Evolutionary conservation across 805 yeast species (phyloP).

Genomic region (Cyberlindnera bimundalis): DNA sequence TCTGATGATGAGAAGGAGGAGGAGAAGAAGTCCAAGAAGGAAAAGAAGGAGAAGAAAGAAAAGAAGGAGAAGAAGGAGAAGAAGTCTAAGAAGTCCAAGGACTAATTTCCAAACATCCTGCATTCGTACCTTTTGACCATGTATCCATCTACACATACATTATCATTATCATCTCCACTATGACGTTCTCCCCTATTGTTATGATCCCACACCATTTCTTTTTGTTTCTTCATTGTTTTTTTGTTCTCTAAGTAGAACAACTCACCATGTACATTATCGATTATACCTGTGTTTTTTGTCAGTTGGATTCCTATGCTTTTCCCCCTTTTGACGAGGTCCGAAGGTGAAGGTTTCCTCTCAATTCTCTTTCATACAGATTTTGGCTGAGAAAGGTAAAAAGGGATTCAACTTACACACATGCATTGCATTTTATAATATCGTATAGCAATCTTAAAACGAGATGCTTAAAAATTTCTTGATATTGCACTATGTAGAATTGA

Average conservation of each 20-base stretch:
- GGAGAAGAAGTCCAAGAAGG: constrained; percentile 29
- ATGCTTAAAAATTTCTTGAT: background rate
- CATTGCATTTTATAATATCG: constrained; percentile 14
- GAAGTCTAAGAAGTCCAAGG: constrained; percentile 21
- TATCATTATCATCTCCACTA: background rate
- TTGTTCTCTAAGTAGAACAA: background rate
- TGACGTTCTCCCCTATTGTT: constrained; percentile 4
- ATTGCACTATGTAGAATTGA: no score
- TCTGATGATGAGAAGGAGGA: constrained; percentile 27
- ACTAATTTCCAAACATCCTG: constrained; percentile 5
- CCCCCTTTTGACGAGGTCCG: no score
- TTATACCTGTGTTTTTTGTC: constrained; percentile 1
- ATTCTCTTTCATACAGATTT: background rate
- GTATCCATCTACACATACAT: background rate
- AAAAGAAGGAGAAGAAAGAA: constrained; percentile 20
- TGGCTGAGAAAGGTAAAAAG: background rate
- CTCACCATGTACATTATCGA: constrained; percentile 4
- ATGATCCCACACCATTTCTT: constrained; percentile 1
- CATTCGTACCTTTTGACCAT: background rate
- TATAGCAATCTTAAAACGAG: background rate
- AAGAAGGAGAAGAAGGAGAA: constrained; percentile 20
- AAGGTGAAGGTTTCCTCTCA: background rate
- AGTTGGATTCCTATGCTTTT: background rate
- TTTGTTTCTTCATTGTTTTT: constrained; percentile 2
- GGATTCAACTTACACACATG: constrained; percentile 1